These are phyloP conservation scores for Lentinula lateritia DNA, from an alignment of 768 basidiomycete genomes.

Conservation along the genomic window DNA sequence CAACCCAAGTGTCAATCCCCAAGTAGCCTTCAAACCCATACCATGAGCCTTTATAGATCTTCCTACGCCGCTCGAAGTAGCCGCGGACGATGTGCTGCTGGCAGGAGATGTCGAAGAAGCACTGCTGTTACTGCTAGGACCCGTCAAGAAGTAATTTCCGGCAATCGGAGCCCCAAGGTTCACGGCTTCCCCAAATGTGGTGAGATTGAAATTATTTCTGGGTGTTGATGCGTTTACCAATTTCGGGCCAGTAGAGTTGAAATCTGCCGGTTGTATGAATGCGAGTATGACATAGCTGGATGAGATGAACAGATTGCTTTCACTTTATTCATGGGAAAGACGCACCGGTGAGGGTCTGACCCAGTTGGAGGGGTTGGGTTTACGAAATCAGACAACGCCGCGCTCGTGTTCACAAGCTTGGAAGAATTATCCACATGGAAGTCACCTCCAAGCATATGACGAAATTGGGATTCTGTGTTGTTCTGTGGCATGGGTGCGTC, in stretches of 20 bases:
- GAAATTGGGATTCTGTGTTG: conserved; percentile 26
- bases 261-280: conserved; percentile 17
- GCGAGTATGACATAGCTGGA: conserved; percentile 19
- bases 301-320: not conserved
- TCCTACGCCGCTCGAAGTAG: not conserved
- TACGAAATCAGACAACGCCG: conserved; percentile 33
- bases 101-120: not conserved
- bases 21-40: not conserved
- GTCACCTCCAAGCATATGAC: conserved; percentile 36
- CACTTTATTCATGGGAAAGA: not conserved
- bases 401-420: conserved; percentile 29
- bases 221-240: conserved; percentile 29
- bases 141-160: conserved; percentile 39
- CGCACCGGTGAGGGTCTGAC: conserved; percentile 39
- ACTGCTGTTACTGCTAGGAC: conserved; percentile 19
- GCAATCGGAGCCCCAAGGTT: conserved; percentile 32
- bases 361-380: conserved; percentile 33
- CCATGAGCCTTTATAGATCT: not conserved
- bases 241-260: conserved; percentile 9
- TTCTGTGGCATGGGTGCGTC: conserved; percentile 38
- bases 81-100: conserved; percentile 4
- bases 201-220: conserved; percentile 33
- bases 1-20: not conserved
- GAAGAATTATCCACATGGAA: conserved; percentile 26
- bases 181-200: conserved; percentile 25